These are phyloP conservation scores for Didymella sp. DNA, from an alignment of 2,329 filamentous ascomycete genomes.

Conservation along the genomic window DNA sequence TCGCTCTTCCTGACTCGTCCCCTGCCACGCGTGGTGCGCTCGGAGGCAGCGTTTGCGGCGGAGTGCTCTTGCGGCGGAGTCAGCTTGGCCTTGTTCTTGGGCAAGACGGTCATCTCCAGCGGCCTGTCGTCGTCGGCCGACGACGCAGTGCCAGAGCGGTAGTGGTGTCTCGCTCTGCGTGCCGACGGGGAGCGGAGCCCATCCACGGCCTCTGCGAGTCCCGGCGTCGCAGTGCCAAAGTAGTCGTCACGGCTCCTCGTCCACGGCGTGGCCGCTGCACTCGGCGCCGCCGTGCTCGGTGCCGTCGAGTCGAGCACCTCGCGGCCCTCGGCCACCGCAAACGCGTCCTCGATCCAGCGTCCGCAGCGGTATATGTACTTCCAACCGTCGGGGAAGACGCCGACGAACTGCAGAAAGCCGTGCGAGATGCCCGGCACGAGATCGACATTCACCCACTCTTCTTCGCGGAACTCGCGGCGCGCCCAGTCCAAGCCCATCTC, in stretches of 20 bases:
- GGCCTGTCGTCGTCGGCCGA: slow-evolving; percentile 82
- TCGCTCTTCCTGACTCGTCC: slow-evolving; percentile 39
- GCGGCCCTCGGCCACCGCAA: slow-evolving; percentile 55
- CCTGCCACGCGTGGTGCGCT: slow-evolving; percentile 24
- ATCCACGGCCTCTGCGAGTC: slow-evolving; percentile 77
- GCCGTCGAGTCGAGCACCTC: slow-evolving; percentile 17
- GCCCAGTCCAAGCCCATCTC: slow-evolving; percentile 63
- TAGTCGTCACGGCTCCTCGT: slow-evolving; percentile 75
- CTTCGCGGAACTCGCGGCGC: slow-evolving; percentile 69
- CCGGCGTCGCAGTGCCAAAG: slow-evolving; percentile 72
- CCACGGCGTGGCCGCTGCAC: slow-evolving; percentile 22
- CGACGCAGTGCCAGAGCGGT: slow-evolving; percentile 62
- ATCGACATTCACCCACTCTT: slow-evolving; percentile 79
- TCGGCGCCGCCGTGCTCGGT: background rate
- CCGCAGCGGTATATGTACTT: slow-evolving; percentile 81
- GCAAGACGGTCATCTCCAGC: slow-evolving; percentile 72
- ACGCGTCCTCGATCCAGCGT: slow-evolving; percentile 81
- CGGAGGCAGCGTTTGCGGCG: background rate
- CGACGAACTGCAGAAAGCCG: slow-evolving; percentile 91
- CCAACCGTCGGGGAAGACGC: slow-evolving; percentile 88
- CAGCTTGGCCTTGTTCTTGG: slow-evolving; percentile 32
- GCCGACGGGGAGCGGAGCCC: slow-evolving; percentile 48
- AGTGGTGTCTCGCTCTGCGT: slow-evolving; percentile 55
- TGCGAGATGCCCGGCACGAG: slow-evolving; percentile 90
- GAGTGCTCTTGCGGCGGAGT: slow-evolving; percentile 20